A percentile compares a stretch with the other conserved stretches of the same genome.
These are phyloP conservation scores for Mychonastes homosphaera DNA, from an alignment of 139 green algal species.

Conservation along the genomic window DNA sequence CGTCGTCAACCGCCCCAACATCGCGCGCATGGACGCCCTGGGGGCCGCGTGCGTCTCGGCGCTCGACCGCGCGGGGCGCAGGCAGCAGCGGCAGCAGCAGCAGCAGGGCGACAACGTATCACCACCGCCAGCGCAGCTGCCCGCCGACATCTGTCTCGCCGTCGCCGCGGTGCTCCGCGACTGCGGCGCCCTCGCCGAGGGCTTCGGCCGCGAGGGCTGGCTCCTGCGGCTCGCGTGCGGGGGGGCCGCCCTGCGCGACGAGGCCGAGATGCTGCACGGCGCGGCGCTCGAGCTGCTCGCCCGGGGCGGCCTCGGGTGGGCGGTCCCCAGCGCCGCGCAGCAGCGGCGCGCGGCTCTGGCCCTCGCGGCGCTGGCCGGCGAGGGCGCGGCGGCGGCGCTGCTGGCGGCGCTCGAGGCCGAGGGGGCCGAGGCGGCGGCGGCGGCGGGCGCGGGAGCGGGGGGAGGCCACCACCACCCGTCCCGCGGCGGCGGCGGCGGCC, in stretches of 20 bases:
- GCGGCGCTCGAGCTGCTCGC: constrained; percentile 24
- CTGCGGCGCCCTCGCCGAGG: background rate
- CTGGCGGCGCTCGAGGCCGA: too few relatives aligned
- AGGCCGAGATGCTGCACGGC: constrained; percentile 32
- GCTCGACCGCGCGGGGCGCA: constrained; percentile 30
- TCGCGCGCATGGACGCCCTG: constrained; percentile 18
- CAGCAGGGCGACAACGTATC: background rate
- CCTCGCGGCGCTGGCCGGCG: too few relatives aligned
- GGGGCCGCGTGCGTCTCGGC: constrained; percentile 26
- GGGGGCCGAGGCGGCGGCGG: too few relatives aligned
- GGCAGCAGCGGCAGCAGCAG: constrained; percentile 6
- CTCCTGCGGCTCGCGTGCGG: constrained; percentile 32
- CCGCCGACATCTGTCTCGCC: background rate
- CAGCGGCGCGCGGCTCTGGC: too few relatives aligned
- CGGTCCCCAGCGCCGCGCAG: too few relatives aligned
- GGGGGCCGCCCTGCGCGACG: constrained; percentile 25
- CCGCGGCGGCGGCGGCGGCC: too few relatives aligned
- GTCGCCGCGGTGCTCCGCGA: background rate
- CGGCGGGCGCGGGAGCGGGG: too few relatives aligned
- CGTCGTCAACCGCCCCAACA: constrained; percentile 29
- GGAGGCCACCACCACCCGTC: too few relatives aligned
- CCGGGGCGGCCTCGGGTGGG: too few relatives aligned
- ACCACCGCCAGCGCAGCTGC: background rate
- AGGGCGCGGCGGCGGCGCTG: too few relatives aligned
- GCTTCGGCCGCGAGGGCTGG: constrained; percentile 28